Evolutionary conservation across 2,329 filamentous ascomycete species (phyloP).

Genomic region (Apiospora saccharicola): DNA sequence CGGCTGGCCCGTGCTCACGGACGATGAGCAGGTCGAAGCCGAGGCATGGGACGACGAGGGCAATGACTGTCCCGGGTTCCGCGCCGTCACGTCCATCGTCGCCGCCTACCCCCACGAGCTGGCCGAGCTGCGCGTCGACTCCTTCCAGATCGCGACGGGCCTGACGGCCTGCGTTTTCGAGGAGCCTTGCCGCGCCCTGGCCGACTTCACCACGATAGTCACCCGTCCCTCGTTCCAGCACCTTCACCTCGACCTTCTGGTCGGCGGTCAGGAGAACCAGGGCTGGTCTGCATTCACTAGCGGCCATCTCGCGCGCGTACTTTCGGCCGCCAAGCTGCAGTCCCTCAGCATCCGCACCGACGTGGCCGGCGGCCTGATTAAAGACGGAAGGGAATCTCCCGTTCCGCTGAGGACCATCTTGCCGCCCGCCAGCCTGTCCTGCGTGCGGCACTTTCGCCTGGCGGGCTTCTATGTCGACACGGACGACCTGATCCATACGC

Average conservation of each 20-base stretch:
- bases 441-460: conserved; percentile 43
- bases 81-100: conserved; percentile 37
- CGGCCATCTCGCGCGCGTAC: conserved; percentile 31
- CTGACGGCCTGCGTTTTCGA: conserved; percentile 44
- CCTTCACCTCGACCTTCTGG: conserved; percentile 38
- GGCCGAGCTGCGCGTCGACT: conserved; percentile 46
- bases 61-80: conserved; percentile 44
- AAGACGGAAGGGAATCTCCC: not conserved
- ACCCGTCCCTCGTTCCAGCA: conserved; percentile 38
- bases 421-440: conserved; percentile 38
- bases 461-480: conserved; percentile 37
- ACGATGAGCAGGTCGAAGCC: not conserved
- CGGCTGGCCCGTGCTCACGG: conserved; percentile 37
- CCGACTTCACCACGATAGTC: conserved; percentile 35
- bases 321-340: conserved; percentile 34
- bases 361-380: not conserved
- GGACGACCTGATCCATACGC: conserved; percentile 39
- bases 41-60: conserved; percentile 29
- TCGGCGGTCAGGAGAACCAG: conserved; percentile 25
- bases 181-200: conserved; percentile 35
- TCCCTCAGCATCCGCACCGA: conserved; percentile 36
- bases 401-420: conserved; percentile 41
- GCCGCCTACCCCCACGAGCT: conserved; percentile 35
- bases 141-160: conserved; percentile 39
- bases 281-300: conserved; percentile 29